Conservation (phyloP, 495 filamentous ascomycete species). For the Rhypophila decipiens region DNA sequence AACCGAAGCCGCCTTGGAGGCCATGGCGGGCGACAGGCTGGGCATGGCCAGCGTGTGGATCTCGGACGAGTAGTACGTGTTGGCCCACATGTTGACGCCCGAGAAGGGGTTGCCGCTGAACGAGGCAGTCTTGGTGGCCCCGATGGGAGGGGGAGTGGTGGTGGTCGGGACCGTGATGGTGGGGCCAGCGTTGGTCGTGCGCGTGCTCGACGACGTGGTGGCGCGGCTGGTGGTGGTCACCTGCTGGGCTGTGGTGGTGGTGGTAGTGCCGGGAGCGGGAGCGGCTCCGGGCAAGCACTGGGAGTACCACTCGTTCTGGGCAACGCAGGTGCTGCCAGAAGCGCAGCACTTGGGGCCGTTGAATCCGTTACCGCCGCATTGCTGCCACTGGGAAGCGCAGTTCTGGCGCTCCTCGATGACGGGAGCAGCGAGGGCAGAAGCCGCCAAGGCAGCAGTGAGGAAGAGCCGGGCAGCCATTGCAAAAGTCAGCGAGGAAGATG, state of each 20-base stretch:
- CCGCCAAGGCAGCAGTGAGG: slow-evolving; percentile 26
- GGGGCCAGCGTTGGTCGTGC: slow-evolving; percentile 5
- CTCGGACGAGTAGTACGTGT: slow-evolving; percentile 54
- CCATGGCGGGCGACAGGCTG: slow-evolving; percentile 32
- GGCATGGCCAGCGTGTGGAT: slow-evolving; percentile 46
- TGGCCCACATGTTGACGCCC: slow-evolving; percentile 49
- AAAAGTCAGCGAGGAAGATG: background rate
- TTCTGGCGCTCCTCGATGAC: slow-evolving; percentile 36
- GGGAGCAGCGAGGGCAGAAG: slow-evolving; percentile 32
- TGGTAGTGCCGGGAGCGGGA: slow-evolving; percentile 11
- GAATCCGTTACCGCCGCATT: slow-evolving; percentile 47
- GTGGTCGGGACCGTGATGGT: background rate
- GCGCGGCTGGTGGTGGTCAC: slow-evolving; percentile 10
- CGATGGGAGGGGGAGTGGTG: slow-evolving; percentile 4
- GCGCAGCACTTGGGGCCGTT: slow-evolving; percentile 42
- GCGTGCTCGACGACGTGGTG: background rate
- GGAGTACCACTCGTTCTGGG: slow-evolving; percentile 40
- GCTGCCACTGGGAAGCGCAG: slow-evolving; percentile 32
- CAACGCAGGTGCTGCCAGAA: slow-evolving; percentile 36
- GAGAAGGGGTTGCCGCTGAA: slow-evolving; percentile 48
- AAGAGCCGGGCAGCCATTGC: slow-evolving; percentile 22
- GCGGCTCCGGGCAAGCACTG: slow-evolving; percentile 38
- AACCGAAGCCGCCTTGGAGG: slow-evolving; percentile 44
- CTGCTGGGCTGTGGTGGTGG: slow-evolving; percentile 3
- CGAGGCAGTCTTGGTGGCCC: slow-evolving; percentile 20